phyloP scores from a whole-genome alignment of 768 basidiomycete species.

The Suillus subaureus region DNA sequence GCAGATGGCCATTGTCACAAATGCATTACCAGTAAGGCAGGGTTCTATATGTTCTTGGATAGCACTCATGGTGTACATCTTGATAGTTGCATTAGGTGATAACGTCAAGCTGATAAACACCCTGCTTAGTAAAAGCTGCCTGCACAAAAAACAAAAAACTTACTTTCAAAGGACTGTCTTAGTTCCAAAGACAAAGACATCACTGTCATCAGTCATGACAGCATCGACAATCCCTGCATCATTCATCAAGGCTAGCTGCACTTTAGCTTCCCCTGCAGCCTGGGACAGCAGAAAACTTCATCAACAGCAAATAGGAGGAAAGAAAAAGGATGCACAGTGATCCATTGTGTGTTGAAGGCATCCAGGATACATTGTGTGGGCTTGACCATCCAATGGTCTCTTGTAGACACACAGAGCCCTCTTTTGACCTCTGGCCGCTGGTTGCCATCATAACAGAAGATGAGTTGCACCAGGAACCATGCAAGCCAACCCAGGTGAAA shows the following conservation, averaged over 20 bases:
- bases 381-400: background rate
- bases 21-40: background rate
- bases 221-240: background rate
- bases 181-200: constrained; percentile 9
- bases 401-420: background rate
- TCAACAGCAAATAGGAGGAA: background rate
- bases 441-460: background rate
- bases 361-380: background rate
- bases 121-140: too few species aligned
- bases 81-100: background rate
- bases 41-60: background rate
- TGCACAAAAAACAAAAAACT: background rate
- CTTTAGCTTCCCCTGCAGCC: constrained; percentile 6
- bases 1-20: background rate
- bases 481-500: background rate
- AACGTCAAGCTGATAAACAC: constrained; percentile 1
- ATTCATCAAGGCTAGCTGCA: constrained; percentile 2
- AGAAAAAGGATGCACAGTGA: background rate
- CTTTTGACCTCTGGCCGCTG: background rate
- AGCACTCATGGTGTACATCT: background rate
- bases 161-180: constrained; percentile 12
- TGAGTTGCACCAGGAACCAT: background rate
- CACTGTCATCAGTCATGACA: constrained; percentile 9
- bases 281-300: background rate
- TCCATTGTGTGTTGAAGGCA: background rate